Conservation (phyloP, 805 yeast genomes). For the Pichia kluyveri region DNA sequence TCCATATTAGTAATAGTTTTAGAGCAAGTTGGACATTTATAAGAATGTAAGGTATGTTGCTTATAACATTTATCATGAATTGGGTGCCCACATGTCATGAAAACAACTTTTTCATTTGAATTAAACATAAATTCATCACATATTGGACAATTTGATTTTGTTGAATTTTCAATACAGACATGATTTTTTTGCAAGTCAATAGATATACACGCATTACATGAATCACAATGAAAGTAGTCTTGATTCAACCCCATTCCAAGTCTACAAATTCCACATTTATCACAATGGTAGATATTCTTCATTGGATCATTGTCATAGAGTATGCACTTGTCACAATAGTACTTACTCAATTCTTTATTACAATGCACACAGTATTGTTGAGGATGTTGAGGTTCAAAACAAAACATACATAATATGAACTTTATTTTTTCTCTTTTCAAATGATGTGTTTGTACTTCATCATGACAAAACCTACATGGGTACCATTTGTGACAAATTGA, state of each 20-base stretch:
- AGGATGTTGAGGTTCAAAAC: slow-evolving; percentile 69
- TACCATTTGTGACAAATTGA: slow-evolving; percentile 66
- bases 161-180: slow-evolving; percentile 76
- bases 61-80: slow-evolving; percentile 81
- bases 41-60: slow-evolving; percentile 72
- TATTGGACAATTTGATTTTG: slow-evolving; percentile 87
- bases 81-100: slow-evolving; percentile 92
- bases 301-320: slow-evolving; percentile 72
- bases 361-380: slow-evolving; percentile 62
- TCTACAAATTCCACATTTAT: slow-evolving; percentile 87
- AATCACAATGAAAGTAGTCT: slow-evolving; percentile 86
- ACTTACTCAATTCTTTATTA: slow-evolving; percentile 56
- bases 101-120: slow-evolving; percentile 72
- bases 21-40: slow-evolving; percentile 87
- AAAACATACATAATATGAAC: slow-evolving; percentile 74
- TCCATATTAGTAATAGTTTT: slow-evolving; percentile 82
- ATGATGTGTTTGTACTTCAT: slow-evolving; percentile 44
- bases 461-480: slow-evolving; percentile 83
- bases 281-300: slow-evolving; percentile 86
- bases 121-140: slow-evolving; percentile 89
- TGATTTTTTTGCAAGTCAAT: slow-evolving; percentile 71
- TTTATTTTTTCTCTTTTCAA: slow-evolving; percentile 51
- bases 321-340: slow-evolving; percentile 71
- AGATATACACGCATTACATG: slow-evolving; percentile 82
- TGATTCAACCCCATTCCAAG: slow-evolving; percentile 81